Base-by-base conservation (phyloP, 2,329 filamentous ascomycete species). In the Ustulina deusta region DNA sequence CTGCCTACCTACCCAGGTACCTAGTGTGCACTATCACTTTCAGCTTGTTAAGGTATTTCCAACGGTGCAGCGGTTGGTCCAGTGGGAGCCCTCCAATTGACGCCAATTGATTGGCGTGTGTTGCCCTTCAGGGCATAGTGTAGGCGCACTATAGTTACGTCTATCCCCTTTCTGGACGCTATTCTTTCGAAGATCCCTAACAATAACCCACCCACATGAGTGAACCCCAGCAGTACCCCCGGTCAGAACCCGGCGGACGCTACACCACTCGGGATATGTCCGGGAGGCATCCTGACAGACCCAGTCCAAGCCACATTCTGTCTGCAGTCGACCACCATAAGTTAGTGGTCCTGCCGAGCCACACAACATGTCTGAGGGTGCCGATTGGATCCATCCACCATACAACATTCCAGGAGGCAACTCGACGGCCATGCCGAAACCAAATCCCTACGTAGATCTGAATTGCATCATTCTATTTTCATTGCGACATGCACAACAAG, bases 361-460 rank as follows among this genome's bases (percentile, higher is more conserved):
- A 68, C 60, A 63, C 52, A 49, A 25, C 6, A 9, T 38, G 49
- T 49, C 48, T 51, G n/a, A 20, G 17, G 34, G 55, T 57, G 49
- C 54, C 7, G 22, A 61, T 29, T 36, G 29, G 32, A 63, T 27
- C 34, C 22, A 22, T 55, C 48, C 42, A 52, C 13, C 34, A 38
- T 44, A n/a, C 42, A 17, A 57, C 32, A 52, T 34, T 51, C n/a
- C 27, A 7, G 36, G 55, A 66, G 65, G 65, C 42, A 36, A 27
- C 65, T 61, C 15, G 38, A 65, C 66, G 66, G 66, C 46, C 36
- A 62, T 29, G 66, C 66, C 66, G 66, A 42, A 34, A 55, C 29
- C 32, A 38, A 11, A 15, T 34, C 49, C 15, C 52, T 48, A 27
- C 51, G 11, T 36, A 34, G 34, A 25, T 42, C 38, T 20, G 32